Percentiles rank a stretch among this genome's conserved stretches.
Evolutionary conservation across 768 basidiomycete genomes (phyloP).

Genomic region (Tylopilus rubrobrunneus): DNA sequence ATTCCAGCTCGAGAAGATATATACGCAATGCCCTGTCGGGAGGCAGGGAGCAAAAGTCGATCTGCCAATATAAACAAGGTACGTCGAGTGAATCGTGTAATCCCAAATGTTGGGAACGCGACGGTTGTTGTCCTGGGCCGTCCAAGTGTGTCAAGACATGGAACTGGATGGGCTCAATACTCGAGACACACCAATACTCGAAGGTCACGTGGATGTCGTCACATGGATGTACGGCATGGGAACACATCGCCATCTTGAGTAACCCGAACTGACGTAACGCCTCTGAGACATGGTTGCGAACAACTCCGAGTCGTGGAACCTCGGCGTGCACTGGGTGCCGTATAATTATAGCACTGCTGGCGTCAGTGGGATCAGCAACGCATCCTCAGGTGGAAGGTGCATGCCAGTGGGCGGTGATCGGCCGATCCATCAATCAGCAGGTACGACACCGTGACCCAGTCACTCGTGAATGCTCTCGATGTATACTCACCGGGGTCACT

Average conservation of each 20-base stretch:
- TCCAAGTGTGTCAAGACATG: conserved; percentile 21
- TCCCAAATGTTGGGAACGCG: conserved; percentile 7
- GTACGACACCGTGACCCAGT: not conserved
- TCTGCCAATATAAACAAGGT: conserved; percentile 25
- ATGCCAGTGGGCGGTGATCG: not conserved
- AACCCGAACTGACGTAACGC: not conserved
- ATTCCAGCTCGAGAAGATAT: conserved; percentile 23
- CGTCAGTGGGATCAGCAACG: not conserved
- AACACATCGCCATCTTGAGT: conserved; percentile 11
- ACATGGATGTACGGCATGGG: conserved; percentile 3
- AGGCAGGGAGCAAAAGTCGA: conserved; percentile 8
- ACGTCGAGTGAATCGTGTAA: conserved; percentile 6
- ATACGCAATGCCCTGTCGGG: conserved; percentile 7
- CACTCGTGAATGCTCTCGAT: too few species aligned
- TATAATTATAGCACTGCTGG: not conserved
- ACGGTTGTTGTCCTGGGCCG: conserved; percentile 8
- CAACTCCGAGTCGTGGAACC: too few species aligned
- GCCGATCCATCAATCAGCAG: not conserved
- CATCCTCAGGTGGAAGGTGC: not conserved
- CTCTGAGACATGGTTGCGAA: too few species aligned
- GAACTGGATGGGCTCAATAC: conserved; percentile 17
- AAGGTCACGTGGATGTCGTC: conserved; percentile 20
- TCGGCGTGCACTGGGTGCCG: too few species aligned
- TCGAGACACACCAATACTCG: conserved; percentile 11
- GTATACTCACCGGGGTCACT: too few species aligned